Evolutionary conservation across 208 protist genomes (phyloP).

Genomic region (Endotrypanum monterogeii): DNA sequence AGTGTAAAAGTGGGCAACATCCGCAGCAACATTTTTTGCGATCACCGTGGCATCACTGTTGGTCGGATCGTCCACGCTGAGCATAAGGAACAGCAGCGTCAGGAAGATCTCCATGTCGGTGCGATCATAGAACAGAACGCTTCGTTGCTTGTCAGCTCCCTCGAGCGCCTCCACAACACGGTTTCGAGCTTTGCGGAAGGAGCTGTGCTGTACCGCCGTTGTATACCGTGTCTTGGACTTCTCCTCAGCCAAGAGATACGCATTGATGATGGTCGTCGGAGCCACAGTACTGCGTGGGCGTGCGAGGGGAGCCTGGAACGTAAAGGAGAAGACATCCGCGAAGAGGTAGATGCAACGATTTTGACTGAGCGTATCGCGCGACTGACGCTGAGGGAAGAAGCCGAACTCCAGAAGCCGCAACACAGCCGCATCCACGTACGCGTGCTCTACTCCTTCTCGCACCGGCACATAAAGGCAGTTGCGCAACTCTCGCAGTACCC

Average conservation of each 20-base stretch:
- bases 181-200: conserved; percentile 82
- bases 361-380: conserved; percentile 58
- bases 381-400: conserved; percentile 56
- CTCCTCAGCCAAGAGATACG: conserved; percentile 71
- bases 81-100: conserved; percentile 76
- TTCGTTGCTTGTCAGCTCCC: conserved; percentile 44
- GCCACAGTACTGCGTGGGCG: conserved; percentile 57
- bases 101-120: conserved; percentile 84
- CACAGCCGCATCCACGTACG: conserved; percentile 69
- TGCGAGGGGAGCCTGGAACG: conserved; percentile 48
- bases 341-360: conserved; percentile 89
- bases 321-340: conserved; percentile 85
- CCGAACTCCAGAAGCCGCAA: conserved; percentile 64
- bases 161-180: conserved; percentile 85
- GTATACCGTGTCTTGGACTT: conserved; percentile 62
- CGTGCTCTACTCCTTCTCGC: conserved; percentile 58
- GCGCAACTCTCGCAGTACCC: conserved; percentile 82
- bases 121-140: conserved; percentile 86
- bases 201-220: conserved; percentile 59
- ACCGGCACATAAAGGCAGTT: conserved; percentile 76
- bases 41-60: conserved; percentile 70
- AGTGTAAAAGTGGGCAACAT: conserved; percentile 77
- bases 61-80: conserved; percentile 81
- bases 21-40: conserved; percentile 63
- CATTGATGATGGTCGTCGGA: conserved; percentile 51